These are phyloP conservation scores for Penicillium coprophilum DNA, from an alignment of 495 filamentous ascomycete genomes.

Conservation along the genomic window DNA sequence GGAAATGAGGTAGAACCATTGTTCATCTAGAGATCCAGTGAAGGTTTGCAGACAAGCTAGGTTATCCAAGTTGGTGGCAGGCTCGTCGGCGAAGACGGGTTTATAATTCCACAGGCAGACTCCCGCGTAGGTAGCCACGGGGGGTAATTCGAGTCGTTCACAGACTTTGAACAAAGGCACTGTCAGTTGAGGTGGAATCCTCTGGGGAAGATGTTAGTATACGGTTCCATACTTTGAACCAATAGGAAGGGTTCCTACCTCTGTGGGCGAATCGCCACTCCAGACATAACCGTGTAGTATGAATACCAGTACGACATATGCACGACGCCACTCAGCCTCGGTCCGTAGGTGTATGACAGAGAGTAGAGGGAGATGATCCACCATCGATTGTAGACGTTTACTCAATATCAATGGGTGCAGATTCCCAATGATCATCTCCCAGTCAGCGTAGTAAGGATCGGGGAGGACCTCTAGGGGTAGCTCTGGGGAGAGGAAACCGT, in stretches of 20 bases:
- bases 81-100: constrained; percentile 77
- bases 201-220: constrained; percentile 47
- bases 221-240: neutral
- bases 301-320: constrained; percentile 83
- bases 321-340: constrained; percentile 88
- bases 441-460: constrained; percentile 87
- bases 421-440: constrained; percentile 82
- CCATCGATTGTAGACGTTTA: constrained; percentile 70
- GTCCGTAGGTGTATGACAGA: constrained; percentile 74
- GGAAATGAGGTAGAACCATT: constrained; percentile 96
- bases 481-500: constrained; percentile 86
- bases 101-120: constrained; percentile 96
- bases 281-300: constrained; percentile 93
- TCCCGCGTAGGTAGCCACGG: constrained; percentile 92
- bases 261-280: constrained; percentile 79
- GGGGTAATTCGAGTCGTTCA: constrained; percentile 78
- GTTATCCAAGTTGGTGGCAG: constrained; percentile 78
- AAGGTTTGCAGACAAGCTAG: constrained; percentile 83
- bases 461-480: constrained; percentile 77
- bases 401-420: constrained; percentile 84
- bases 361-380: constrained; percentile 78
- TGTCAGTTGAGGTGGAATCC: constrained; percentile 79
- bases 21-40: constrained; percentile 94
- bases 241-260: constrained; percentile 48
- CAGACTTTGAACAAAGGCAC: constrained; percentile 79